Conservation (phyloP, 2,329 filamentous ascomycete species). For the Rugonectria rugulosa region DNA sequence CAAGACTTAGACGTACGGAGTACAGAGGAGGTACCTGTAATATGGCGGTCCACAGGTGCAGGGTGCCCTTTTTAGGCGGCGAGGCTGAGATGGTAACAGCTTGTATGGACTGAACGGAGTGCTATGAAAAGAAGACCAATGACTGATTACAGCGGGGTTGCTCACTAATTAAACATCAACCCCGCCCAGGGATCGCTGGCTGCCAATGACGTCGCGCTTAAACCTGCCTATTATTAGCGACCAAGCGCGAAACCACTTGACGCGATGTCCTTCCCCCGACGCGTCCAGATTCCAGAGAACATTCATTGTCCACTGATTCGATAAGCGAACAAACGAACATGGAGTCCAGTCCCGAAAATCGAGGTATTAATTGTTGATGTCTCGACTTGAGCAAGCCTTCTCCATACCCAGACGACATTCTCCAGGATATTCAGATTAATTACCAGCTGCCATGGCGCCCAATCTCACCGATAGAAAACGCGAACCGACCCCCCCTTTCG, state of each 20-base stretch:
- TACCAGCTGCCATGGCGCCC: constrained; percentile 38
- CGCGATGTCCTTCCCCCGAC: not conserved
- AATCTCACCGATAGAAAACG: constrained; percentile 36
- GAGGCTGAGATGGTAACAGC: not conserved
- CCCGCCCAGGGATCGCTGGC: not conserved
- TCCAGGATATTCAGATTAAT: not conserved
- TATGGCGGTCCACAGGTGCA: no score
- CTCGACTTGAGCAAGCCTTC: not conserved
- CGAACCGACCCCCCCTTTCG: constrained; percentile 50
- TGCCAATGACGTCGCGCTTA: not conserved
- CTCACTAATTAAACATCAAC: not conserved
- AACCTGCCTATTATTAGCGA: not conserved
- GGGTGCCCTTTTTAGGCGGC: not conserved
- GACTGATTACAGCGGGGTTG: not conserved
- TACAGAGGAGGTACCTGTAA: no score
- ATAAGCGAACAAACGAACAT: not conserved
- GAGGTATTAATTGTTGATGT: not conserved
- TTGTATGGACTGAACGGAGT: no score
- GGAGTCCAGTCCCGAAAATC: not conserved
- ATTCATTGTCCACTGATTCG: no score
- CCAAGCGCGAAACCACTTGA: not conserved
- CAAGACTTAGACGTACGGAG: no score
- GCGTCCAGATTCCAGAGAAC: not conserved
- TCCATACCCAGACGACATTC: constrained; percentile 3
- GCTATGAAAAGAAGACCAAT: no score